A percentile compares a stretch with the other conserved stretches of the same genome.
These are phyloP conservation scores for Gossypium laxum DNA, from an alignment of 441 rosid genomes.

Conservation along the genomic window DNA sequence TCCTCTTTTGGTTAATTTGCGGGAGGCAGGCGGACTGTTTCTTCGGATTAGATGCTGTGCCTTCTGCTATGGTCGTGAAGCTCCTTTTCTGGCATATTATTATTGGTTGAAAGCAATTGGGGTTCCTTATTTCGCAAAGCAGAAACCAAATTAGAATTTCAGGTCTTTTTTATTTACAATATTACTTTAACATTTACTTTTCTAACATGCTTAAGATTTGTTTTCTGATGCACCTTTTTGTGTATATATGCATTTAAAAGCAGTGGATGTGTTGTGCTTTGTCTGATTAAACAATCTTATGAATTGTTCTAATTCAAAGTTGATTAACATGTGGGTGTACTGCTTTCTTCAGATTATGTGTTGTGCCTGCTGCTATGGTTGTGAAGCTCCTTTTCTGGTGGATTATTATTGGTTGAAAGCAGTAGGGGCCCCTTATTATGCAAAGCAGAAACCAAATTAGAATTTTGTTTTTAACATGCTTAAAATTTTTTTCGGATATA, in stretches of 20 bases:
- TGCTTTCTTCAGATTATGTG: background rate
- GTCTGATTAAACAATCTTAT: background rate
- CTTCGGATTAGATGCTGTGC: background rate
- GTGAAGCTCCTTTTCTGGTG: background rate
- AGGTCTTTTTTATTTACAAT: background rate
- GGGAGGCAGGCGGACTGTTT: background rate
- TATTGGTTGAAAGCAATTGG: background rate
- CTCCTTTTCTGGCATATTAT: background rate
- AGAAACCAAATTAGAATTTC: background rate
- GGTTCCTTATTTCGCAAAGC: background rate
- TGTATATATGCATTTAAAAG: background rate
- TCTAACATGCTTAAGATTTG: background rate
- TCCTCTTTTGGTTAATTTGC: background rate
- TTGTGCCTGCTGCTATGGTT: background rate
- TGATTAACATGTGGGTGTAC: background rate
- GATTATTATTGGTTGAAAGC: background rate
- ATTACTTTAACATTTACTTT: background rate
- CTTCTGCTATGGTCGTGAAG: background rate
- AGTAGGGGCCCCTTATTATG: background rate
- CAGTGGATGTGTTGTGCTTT: background rate
- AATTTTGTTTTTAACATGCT: background rate
- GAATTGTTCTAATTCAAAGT: background rate
- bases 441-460: background rate
- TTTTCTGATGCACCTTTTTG: background rate
- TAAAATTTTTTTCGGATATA: background rate